Base-by-base conservation (phyloP, 2,329 filamentous ascomycete species). In the Cylindrodendrum hubeiense region DNA sequence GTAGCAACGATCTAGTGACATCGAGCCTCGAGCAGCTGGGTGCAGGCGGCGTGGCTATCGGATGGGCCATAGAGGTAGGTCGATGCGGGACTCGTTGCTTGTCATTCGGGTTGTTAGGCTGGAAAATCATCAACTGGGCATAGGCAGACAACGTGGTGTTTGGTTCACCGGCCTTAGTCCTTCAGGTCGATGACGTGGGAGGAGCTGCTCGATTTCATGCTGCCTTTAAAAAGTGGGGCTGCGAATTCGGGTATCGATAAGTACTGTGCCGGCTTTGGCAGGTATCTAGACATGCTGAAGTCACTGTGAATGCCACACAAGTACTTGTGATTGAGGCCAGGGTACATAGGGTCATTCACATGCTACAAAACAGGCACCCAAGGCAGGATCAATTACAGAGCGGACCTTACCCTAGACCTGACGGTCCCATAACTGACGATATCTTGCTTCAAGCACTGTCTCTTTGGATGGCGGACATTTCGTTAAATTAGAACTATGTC, bases 41-140 rank as follows among this genome's bases (percentile, higher is more conserved):
- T 63, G 60, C 60, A 59, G 63, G 58, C 54, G 56, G 33, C 43
- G 60, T 61, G 47, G 53, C 56, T 60, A 24, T 71, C 63, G 67
- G 51, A 30, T 55, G 37, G 70, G 53, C 68, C 71, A 73, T 74
- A 55, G 61, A 69, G 70, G 39, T 52, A 62, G 55, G 50, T 22
- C 28, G n/a, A 58, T 52, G 49, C 22, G 56, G 34, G 52, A 22
- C 49, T 57, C 19, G 43, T 55, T 47, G 59, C 33, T 53, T 47
- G 30, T 60, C 51, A 46, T 58, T 61, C 64, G 66, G 33, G 41
- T 28, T 26, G 28, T 41, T 7, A 28, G 43, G 50, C 10, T 50
- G n/a, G 26, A 46, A 60, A 26, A 43, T 30, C 15, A 24, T 44
- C 43, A 55, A 58, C 28, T 33, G 68, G 22, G 24, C 26, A 30